Evolutionary conservation across 2,329 filamentous ascomycete genomes (phyloP).

Genomic region (Aureobasidium vineae): DNA sequence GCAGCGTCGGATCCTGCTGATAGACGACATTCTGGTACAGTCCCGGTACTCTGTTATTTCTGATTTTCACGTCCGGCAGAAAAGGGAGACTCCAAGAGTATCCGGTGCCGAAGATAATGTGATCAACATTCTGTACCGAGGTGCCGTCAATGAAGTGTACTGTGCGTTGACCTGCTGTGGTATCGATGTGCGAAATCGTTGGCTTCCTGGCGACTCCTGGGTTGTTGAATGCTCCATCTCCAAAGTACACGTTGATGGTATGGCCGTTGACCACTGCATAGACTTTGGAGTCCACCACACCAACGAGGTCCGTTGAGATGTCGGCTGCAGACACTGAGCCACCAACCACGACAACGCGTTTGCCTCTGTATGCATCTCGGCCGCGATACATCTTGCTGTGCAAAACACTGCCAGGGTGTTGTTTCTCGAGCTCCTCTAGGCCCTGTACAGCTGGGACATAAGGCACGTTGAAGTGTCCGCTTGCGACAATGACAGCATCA

Average conservation of each 20-base stretch:
- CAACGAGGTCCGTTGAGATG: constrained; percentile 55
- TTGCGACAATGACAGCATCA: constrained; percentile 61
- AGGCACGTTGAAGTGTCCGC: constrained; percentile 60
- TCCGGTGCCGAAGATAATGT: constrained; percentile 65
- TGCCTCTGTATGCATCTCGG: constrained; percentile 46
- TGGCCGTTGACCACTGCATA: constrained; percentile 56
- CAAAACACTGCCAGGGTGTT: constrained; percentile 51
- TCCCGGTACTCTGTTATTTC: constrained; percentile 56
- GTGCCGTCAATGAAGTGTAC: constrained; percentile 59
- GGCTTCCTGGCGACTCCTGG: constrained; percentile 51
- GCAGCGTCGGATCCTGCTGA: constrained; percentile 53
- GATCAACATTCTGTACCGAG: constrained; percentile 55
- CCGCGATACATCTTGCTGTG: constrained; percentile 58
- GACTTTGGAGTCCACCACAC: constrained; percentile 49
- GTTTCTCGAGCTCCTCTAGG: constrained; percentile 49
- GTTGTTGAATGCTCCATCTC: constrained; percentile 60
- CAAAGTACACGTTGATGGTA: constrained; percentile 55
- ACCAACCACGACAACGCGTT: constrained; percentile 60
- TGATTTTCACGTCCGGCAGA: constrained; percentile 51
- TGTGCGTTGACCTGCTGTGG: constrained; percentile 40
- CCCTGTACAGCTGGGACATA: constrained; percentile 55
- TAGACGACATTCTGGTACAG: constrained; percentile 61
- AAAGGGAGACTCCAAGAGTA: constrained; percentile 65
- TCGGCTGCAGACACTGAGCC: constrained; percentile 65
- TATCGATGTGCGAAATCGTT: constrained; percentile 50